Percentiles rank a stretch among this genome's conserved stretches.
These are phyloP conservation scores for Debaryomyces psychrophilus DNA, from an alignment of 1,139 yeast species.

Conservation along the genomic window DNA sequence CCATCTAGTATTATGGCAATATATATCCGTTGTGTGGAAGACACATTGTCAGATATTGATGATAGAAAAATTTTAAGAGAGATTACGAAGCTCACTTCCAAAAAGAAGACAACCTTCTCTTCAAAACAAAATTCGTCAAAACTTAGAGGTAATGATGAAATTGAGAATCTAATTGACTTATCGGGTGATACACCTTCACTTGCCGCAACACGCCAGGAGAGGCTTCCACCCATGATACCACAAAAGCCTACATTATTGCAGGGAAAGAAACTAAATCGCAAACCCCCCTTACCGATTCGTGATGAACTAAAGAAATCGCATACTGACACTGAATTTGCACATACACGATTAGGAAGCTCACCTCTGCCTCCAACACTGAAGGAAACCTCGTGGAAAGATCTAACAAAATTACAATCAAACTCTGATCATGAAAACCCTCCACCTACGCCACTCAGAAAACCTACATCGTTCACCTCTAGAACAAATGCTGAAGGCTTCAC, in stretches of 20 bases:
- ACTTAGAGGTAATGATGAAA: constrained; percentile 16
- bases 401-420: neutral
- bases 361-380: neutral
- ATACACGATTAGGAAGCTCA: neutral
- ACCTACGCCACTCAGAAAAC: constrained; percentile 11
- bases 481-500: constrained; percentile 5
- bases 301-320: constrained; percentile 10
- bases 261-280: constrained; percentile 25
- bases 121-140: neutral
- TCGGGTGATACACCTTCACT: constrained; percentile 24
- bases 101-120: neutral
- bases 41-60: constrained; percentile 61
- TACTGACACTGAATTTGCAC: constrained; percentile 11
- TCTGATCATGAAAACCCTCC: constrained; percentile 1
- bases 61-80: constrained; percentile 46
- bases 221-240: constrained; percentile 45
- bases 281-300: constrained; percentile 29
- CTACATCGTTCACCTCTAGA: constrained; percentile 1
- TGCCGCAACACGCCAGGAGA: constrained; percentile 19
- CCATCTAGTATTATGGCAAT: constrained; percentile 74
- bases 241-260: constrained; percentile 39
- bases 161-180: constrained; percentile 40
- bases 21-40: constrained; percentile 77
- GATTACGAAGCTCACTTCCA: constrained; percentile 20
- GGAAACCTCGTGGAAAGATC: constrained; percentile 1